Evolutionary conservation across 495 filamentous ascomycete species (phyloP).

Genomic region (Aspergillus asperescens): DNA sequence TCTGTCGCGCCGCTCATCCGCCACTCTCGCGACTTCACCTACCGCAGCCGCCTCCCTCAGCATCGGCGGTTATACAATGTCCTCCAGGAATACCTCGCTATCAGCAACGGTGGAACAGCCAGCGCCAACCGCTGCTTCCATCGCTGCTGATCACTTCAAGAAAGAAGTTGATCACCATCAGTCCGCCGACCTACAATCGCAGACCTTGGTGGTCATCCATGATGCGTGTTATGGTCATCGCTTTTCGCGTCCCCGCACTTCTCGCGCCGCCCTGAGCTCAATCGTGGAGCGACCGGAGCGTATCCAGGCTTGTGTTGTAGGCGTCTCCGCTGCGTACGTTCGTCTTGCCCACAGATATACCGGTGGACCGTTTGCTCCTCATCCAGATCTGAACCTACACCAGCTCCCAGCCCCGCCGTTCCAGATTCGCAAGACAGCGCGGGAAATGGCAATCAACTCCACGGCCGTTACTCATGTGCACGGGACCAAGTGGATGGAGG

Average conservation of each 20-base stretch:
- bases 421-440: slow-evolving; percentile 66
- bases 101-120: slow-evolving; percentile 23
- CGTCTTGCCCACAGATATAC: slow-evolving; percentile 75
- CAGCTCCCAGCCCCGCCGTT: slow-evolving; percentile 65
- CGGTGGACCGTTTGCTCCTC: slow-evolving; percentile 61
- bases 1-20: slow-evolving; percentile 43
- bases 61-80: slow-evolving; percentile 6
- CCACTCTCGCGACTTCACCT: slow-evolving; percentile 40
- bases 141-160: slow-evolving; percentile 65
- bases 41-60: slow-evolving; percentile 26
- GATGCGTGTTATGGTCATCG: slow-evolving; percentile 93
- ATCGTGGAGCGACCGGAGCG: slow-evolving; percentile 93
- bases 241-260: slow-evolving; percentile 73
- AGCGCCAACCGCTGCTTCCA: slow-evolving; percentile 55
- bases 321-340: slow-evolving; percentile 83
- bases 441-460: slow-evolving; percentile 59
- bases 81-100: slow-evolving; percentile 22
- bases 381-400: slow-evolving; percentile 47
- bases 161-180: slow-evolving; percentile 64
- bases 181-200: slow-evolving; percentile 44
- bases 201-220: slow-evolving; percentile 78
- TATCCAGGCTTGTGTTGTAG: slow-evolving; percentile 75
- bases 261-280: slow-evolving; percentile 55
- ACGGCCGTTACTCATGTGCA: slow-evolving; percentile 76
- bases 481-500: slow-evolving; percentile 84